Evolutionary conservation across 371 early-diverging fungal genomes (phyloP).

Genomic region (Mucor ambiguus): DNA sequence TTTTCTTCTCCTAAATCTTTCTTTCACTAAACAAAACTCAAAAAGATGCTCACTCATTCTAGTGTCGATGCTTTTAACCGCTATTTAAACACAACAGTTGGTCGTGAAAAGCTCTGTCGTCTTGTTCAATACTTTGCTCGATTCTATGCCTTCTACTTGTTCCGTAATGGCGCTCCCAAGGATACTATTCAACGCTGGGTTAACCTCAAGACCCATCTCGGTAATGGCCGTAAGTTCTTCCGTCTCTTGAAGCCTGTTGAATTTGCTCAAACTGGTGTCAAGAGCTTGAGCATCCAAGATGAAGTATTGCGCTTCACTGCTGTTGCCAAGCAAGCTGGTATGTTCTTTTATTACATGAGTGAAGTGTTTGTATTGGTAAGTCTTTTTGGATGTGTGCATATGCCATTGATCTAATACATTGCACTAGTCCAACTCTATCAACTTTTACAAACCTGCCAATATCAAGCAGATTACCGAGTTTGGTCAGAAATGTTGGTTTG

Average conservation of each 20-base stretch:
- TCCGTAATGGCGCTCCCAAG: conserved; percentile 55
- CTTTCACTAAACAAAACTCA: conserved; percentile 6
- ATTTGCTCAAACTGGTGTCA: conserved; percentile 58
- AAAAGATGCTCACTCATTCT: conserved; percentile 29
- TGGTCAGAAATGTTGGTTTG: conserved; percentile 67
- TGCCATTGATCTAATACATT: neutral
- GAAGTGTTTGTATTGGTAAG: conserved; percentile 65
- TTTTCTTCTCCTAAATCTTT: conserved; percentile 2
- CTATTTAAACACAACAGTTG: conserved; percentile 68
- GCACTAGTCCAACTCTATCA: conserved; percentile 34
- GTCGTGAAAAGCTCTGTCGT: conserved; percentile 83
- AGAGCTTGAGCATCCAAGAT: conserved; percentile 53
- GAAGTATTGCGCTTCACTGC: conserved; percentile 53
- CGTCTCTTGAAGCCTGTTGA: conserved; percentile 62
- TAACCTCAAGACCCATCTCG: conserved; percentile 59
- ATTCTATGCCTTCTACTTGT: conserved; percentile 60
- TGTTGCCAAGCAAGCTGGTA: conserved; percentile 56
- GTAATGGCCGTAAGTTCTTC: conserved; percentile 65
- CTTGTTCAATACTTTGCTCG: conserved; percentile 78
- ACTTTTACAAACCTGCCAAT: conserved; percentile 48
- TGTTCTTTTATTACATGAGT: conserved; percentile 58
- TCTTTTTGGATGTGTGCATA: neutral
- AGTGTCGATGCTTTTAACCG: conserved; percentile 38
- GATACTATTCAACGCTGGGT: conserved; percentile 56
- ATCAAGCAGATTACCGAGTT: conserved; percentile 53